phyloP scores from a whole-genome alignment of 495 filamentous ascomycete species.

The Lepraria neglecta region DNA sequence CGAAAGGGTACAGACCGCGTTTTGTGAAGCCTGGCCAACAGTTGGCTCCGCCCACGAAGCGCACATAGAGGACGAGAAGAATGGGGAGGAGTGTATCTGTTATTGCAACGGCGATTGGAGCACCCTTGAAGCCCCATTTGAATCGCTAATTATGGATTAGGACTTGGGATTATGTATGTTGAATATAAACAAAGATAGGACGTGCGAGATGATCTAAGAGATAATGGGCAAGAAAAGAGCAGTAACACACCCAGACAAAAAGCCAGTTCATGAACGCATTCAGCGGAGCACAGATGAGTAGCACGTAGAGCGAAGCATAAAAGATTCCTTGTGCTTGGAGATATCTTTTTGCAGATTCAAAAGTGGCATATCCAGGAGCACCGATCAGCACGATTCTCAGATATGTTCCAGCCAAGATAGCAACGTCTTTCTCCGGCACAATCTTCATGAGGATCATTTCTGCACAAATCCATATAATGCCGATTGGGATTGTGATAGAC shows the following conservation, averaged over 20 bases:
- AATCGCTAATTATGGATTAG: slow-evolving; percentile 43
- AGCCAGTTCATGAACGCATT: slow-evolving; percentile 70
- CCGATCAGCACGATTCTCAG: slow-evolving; percentile 60
- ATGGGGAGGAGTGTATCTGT: slow-evolving; percentile 77
- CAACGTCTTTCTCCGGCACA: slow-evolving; percentile 59
- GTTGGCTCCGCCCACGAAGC: slow-evolving; percentile 47
- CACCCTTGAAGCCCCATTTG: slow-evolving; percentile 72
- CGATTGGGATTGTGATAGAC: slow-evolving; percentile 59
- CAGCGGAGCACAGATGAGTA: slow-evolving; percentile 62
- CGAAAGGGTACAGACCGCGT: slow-evolving; percentile 12
- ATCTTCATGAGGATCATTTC: slow-evolving; percentile 54
- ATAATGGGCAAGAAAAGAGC: neutral
- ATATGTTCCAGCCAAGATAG: slow-evolving; percentile 58
- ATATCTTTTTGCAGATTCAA: slow-evolving; percentile 68
- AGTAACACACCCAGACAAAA: slow-evolving; percentile 58
- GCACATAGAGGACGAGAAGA: slow-evolving; percentile 64
- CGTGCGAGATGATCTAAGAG: neutral
- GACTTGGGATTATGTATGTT: neutral
- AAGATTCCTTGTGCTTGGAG: slow-evolving; percentile 71
- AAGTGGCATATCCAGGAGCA: slow-evolving; percentile 62
- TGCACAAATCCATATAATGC: slow-evolving; percentile 55
- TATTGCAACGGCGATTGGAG: slow-evolving; percentile 75
- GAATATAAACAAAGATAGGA: neutral
- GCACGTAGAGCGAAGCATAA: slow-evolving; percentile 57
- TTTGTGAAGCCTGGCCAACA: slow-evolving; percentile 79